Evolutionary conservation across 2,329 filamentous ascomycete genomes (phyloP), one percentile per base, ranked within the genome.

Genomic region (Diplodia scrobiculata): DNA sequence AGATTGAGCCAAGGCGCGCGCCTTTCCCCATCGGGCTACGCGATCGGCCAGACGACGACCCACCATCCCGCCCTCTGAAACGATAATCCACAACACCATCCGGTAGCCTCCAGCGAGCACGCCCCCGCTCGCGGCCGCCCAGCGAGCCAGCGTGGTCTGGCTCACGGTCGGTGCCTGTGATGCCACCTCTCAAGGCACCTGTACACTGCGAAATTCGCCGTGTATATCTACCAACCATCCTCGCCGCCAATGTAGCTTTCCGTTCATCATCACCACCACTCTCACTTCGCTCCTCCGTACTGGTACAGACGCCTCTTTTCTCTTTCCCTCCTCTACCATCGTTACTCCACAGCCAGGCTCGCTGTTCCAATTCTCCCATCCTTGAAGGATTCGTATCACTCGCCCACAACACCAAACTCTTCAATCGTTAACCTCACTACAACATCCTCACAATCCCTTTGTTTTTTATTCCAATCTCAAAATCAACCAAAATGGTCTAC

Each of bases 61-160:
- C 25, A 25, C 36, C 54, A 27, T 45, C 21, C 34, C 32, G 29
- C 6, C 17, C 29, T 34, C 7, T 60, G 55, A 60, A 60, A 60
- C 55, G 17, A 21, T 41, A 60, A 60, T 32, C 38, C 29, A 32
- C 55, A 60, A 60, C 55, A 60, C 55, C 55, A 60, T 19, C 25
- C 7, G 7, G 17, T 47, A 47, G 55, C 38, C 14, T 14, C 54
- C 36, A 45, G 5, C n/a, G 34, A 21, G 41, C 41, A 45, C 41
- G 41, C 3, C 19, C 41, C 41, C 19, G 34, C 5, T 58, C 21
- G 36, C n/a, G 29, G 2, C 13, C 52, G 17, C n/a, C n/a, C 52
- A 6, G 29, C n/a, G 13, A 19, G 51, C 51, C 29, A 36, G 53
- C 34, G 5, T 3, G 13, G 55, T 2, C 21, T 13, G 29, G n/a